A percentile compares a stretch with the other conserved stretches of the same genome.
These are phyloP conservation scores for Arctostaphylos glauca DNA, from an alignment of 148 eudicot genomes.

Conservation along the genomic window DNA sequence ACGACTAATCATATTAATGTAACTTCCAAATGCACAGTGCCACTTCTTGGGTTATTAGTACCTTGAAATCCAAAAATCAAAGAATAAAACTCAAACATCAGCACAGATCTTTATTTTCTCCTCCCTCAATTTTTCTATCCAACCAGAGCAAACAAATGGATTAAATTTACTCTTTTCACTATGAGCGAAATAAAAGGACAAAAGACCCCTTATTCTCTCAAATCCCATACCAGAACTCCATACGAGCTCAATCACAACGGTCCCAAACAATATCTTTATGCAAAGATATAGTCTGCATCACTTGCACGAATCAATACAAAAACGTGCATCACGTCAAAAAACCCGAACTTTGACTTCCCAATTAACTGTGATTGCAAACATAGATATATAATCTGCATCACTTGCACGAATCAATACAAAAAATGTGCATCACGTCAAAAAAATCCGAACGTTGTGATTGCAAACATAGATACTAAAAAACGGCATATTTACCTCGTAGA, in stretches of 20 bases:
- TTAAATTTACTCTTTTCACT: neutral
- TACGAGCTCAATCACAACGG: too few species aligned
- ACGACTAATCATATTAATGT: neutral
- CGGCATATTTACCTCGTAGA: constrained; percentile 56
- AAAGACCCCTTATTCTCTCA: neutral
- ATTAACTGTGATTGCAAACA: neutral
- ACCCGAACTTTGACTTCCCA: neutral
- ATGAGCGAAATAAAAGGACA: neutral
- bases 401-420: neutral
- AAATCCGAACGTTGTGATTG: neutral
- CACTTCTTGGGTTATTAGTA: neutral
- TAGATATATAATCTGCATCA: neutral
- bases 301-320: neutral
- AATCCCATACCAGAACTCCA: neutral
- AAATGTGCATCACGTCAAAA: neutral
- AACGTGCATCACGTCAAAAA: neutral
- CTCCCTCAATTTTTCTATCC: neutral
- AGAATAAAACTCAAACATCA: neutral
- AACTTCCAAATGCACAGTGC: neutral
- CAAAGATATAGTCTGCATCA: neutral
- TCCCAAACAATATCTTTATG: neutral
- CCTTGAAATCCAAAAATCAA: neutral
- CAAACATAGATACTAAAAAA: neutral
- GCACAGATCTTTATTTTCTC: neutral
- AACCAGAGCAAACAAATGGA: neutral